phyloP scores from a whole-genome alignment of 257 asterid genomes.

The Solanum ossicruentum region DNA sequence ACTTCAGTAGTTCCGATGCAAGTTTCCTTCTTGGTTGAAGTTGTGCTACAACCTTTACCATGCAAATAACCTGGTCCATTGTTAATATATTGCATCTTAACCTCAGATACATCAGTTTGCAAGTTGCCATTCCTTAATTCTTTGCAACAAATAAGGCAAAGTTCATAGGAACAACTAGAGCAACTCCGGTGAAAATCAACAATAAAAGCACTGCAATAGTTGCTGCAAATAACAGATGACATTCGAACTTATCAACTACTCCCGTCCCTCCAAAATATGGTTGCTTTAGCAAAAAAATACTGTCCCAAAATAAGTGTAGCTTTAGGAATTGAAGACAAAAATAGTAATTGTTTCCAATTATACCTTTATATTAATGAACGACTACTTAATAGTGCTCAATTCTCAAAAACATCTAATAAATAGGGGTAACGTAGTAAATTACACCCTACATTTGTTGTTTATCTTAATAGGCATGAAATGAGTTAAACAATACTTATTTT shows the following conservation, averaged over 20 bases:
- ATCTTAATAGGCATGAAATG: not conserved
- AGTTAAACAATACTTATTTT: not conserved
- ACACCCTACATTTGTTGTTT: not conserved
- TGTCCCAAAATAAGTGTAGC: not conserved
- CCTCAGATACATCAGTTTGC: slow-evolving; percentile 24
- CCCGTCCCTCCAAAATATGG: not conserved
- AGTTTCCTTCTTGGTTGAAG: not conserved
- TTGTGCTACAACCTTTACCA: slow-evolving; percentile 8
- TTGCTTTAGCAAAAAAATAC: not conserved
- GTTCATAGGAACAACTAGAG: slow-evolving; percentile 52
- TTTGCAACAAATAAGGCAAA: slow-evolving; percentile 69
- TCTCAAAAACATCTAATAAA: not conserved
- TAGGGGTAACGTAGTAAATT: not conserved
- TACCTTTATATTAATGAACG: not conserved
- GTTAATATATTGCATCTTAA: slow-evolving; percentile 4
- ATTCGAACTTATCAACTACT: not conserved
- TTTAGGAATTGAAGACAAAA: not conserved
- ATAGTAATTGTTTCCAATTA: not conserved
- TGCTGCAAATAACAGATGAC: slow-evolving; percentile 31
- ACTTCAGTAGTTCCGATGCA: not conserved
- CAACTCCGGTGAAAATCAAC: slow-evolving; percentile 72
- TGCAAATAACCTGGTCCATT: slow-evolving; percentile 34
- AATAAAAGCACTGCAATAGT: slow-evolving; percentile 65
- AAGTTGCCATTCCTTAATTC: slow-evolving; percentile 59
- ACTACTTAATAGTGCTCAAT: not conserved